Evolutionary conservation across 495 filamentous ascomycete species (phyloP), one percentile per base, ranked within the genome.

Genomic region (Extremus antarcticus): DNA sequence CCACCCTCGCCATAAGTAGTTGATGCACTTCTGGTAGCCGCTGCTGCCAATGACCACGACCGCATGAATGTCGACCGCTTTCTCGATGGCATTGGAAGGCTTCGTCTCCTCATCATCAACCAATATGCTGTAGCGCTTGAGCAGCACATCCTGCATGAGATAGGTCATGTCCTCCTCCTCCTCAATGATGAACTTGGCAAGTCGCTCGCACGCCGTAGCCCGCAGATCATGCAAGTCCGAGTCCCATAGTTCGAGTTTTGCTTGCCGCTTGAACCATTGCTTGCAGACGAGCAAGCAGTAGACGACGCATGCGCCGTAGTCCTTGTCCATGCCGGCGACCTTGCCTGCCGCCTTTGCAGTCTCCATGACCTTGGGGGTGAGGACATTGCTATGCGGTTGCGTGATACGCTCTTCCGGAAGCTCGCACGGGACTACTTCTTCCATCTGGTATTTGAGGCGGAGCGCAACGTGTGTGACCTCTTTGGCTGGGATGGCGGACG

Each of bases 151-250:
- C 55, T 88, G 82, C 53, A 95, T 72, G 16, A 97, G 75, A 63
- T 86, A 88, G 23, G 80, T 66, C 51, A 82, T 76, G 65, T 95
- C 77, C 15, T 88, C 80, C 64, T 92, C 89, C 2, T 69, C 59
- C 68, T 98, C 92, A 66, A 98, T 96, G 60, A 96, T 82, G 39
- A 76, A 75, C 74, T 96, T 98, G n/a, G 94, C 89, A 51, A 98
- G 86, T 40, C 95, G 81, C 69, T 97, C 92, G 66, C 87, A 92
- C n/a, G 94, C 90, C 17, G 78, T 70, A 8, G 88, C 89, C 19
- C 91, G 78, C 21, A 86, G 73, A 48, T 83, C 67, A 65, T 94
- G 89, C 39, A 98, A 73, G 48, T 88, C 85, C 2, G 90, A 81
- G 68, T 98, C 90, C 84, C 89, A 97, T 8, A 95, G 79, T 73